Conservation (phyloP, 371 early-diverging fungal species). For the Choanephora cucurbitarum region DNA sequence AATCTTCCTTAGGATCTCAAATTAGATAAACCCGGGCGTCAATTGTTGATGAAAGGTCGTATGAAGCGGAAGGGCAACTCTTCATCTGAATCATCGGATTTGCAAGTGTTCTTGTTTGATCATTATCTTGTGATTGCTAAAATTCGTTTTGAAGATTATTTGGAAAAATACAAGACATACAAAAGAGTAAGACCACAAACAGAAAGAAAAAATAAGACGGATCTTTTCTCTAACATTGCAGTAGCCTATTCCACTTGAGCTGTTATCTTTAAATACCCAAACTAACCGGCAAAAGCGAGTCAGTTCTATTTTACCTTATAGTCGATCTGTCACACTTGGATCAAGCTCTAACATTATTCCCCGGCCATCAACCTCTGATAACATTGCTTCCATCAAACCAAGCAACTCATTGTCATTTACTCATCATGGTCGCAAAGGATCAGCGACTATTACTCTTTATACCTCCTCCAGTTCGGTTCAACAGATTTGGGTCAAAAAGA, state of each 20-base stretch:
- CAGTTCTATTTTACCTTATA: constrained; percentile 41
- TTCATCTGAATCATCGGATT: constrained; percentile 61
- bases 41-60: constrained; percentile 76
- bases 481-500: constrained; percentile 80
- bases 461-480: constrained; percentile 73
- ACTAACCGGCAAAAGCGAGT: constrained; percentile 41
- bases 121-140: constrained; percentile 84
- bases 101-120: constrained; percentile 85
- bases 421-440: constrained; percentile 75
- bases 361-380: constrained; percentile 57
- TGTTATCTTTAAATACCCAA: constrained; percentile 49
- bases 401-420: constrained; percentile 67
- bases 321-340: constrained; percentile 27
- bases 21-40: constrained; percentile 70
- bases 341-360: constrained; percentile 34
- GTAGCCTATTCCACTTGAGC: constrained; percentile 71
- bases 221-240: constrained; percentile 8
- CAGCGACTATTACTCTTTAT: constrained; percentile 63
- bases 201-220: background rate
- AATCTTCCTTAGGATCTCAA: constrained; percentile 82
- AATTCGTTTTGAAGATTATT: constrained; percentile 38
- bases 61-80: constrained; percentile 71
- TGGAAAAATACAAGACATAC: constrained; percentile 40
- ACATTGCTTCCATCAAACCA: constrained; percentile 42
- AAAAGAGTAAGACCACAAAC: constrained; percentile 39